Conservation (phyloP, 2,329 filamentous ascomycete genomes). For the Aureobasidium leucospermi region DNA sequence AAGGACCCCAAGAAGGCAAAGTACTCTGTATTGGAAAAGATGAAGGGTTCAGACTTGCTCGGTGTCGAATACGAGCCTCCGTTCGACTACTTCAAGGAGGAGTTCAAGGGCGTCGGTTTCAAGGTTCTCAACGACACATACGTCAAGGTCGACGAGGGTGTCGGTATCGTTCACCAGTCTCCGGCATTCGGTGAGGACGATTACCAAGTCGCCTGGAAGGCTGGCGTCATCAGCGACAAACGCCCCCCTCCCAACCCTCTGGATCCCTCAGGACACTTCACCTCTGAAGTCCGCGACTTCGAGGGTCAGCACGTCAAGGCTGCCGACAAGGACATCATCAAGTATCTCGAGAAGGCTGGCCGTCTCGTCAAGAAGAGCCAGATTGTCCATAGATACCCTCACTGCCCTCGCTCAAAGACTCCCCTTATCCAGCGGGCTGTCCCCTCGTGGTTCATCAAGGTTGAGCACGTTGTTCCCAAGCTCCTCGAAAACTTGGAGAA, state of each 20-base stretch:
- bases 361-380: conserved; percentile 79
- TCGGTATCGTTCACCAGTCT: conserved; percentile 87
- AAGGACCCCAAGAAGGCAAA: conserved; percentile 94
- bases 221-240: conserved; percentile 69
- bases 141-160: conserved; percentile 83
- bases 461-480: conserved; percentile 71
- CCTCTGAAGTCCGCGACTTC: conserved; percentile 69
- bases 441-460: conserved; percentile 90
- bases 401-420: conserved; percentile 92
- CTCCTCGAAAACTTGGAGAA: conserved; percentile 87
- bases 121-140: conserved; percentile 75
- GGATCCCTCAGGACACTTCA: conserved; percentile 77
- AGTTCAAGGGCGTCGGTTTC: conserved; percentile 81
- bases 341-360: conserved; percentile 69
- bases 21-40: conserved; percentile 71
- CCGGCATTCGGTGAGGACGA: conserved; percentile 95
- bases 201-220: conserved; percentile 72
- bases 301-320: conserved; percentile 82
- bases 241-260: conserved; percentile 83
- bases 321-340: conserved; percentile 89
- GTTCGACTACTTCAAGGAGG: conserved; percentile 83
- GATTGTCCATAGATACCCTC: conserved; percentile 84
- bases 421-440: conserved; percentile 89
- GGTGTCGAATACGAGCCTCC: conserved; percentile 85
- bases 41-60: conserved; percentile 77